Conservation (phyloP, 106 monocot genomes). For the Allium cepa region DNA sequence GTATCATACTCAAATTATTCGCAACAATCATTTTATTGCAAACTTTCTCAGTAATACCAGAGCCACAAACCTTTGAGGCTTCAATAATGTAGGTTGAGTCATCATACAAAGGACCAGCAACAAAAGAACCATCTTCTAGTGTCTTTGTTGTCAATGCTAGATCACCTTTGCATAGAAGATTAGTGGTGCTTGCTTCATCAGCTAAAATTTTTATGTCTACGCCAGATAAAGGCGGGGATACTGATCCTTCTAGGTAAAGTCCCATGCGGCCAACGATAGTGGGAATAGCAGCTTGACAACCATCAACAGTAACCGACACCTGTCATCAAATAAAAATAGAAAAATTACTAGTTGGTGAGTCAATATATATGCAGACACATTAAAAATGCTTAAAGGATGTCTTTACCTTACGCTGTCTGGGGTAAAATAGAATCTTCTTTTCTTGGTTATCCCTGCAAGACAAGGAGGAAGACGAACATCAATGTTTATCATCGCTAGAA, state of each 20-base stretch:
- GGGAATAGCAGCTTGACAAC: conserved; percentile 66
- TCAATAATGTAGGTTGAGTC: conserved; percentile 68
- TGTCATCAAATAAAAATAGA: conserved; percentile 10
- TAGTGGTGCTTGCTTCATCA: conserved; percentile 48
- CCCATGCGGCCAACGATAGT: conserved; percentile 56
- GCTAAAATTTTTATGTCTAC: conserved; percentile 72
- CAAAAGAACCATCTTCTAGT: conserved; percentile 53
- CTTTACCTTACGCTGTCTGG: conserved; percentile 60
- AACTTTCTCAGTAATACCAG: not conserved
- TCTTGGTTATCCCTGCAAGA: conserved; percentile 38
- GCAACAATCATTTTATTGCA: too few relatives aligned
- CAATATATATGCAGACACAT: too few relatives aligned
- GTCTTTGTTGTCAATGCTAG: conserved; percentile 61
- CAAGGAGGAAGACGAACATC: not conserved
- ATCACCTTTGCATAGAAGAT: conserved; percentile 55
- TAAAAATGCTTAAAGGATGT: not conserved
- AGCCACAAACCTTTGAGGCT: conserved; percentile 71
- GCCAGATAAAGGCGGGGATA: conserved; percentile 73
- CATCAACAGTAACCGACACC: conserved; percentile 56
- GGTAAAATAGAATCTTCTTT: conserved; percentile 84
- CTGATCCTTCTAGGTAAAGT: conserved; percentile 82
- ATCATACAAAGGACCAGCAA: conserved; percentile 80
- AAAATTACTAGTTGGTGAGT: not conserved
- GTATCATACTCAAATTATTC: too few relatives aligned
- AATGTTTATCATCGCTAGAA: too few relatives aligned